Base-by-base conservation (phyloP, 345 rosid species). In the Citrus trifoliata region DNA sequence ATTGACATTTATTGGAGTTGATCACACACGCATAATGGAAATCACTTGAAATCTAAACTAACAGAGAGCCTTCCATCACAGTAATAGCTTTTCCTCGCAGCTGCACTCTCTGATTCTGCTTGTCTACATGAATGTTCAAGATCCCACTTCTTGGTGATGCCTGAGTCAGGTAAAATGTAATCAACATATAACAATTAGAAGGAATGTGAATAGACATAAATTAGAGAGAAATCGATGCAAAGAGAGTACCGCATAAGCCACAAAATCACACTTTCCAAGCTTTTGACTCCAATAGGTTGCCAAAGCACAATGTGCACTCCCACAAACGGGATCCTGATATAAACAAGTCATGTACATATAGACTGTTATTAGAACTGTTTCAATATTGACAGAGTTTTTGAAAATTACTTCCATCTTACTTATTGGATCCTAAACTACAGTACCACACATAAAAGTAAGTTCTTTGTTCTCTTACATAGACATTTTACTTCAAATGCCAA, bases 281-380 rank as follows among this genome's bases (percentile, higher is more conserved):
- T 91, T 92, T 58, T 85, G 62, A 76, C 86, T 85, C 98, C 98
- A 95, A 70, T 92, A 92, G 35, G 84, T 73, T 74, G 93, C 93
- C 77, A 95, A 76, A 40, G 92, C 88, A 85, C 98, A 93, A 74
- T 92, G 94, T 19, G 95, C 98, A 83, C 93, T 88, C 46, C 98
- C 95, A 70, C 88, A 82, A 30, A 92, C 95, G 62, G 97, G 96
- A 83, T 93, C 97, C 98, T 95, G 86, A 62, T 76, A 28, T 63
- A 37, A 67, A 67, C 48, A 65, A 30, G 51, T 40, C 16, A 42
- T 42, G 37, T 16, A 76, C 24, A 77, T 30, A 74, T n/a, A 35
- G 32, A 32, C 16, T 42, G 51, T 46, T 72, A 58, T 56, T 27
- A 28, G 61, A 51, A 48, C 21, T 70, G 60, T 69, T 30, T 30